Evolutionary conservation across 148 eudicot species (phyloP).

Genomic region (Polygonum maritimum): DNA sequence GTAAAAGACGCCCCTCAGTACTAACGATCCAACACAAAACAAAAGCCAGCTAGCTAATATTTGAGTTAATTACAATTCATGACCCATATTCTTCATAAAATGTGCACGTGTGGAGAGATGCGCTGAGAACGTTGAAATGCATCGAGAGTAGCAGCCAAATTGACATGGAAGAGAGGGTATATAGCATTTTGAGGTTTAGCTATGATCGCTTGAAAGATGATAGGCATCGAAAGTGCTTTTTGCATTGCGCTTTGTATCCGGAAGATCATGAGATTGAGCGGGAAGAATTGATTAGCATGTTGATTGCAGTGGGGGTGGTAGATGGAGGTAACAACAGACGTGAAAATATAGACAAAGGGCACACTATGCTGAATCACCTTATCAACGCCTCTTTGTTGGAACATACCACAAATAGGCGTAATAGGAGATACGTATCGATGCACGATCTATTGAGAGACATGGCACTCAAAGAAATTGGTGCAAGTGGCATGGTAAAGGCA

Average conservation of each 20-base stretch:
- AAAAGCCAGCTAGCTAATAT: no score
- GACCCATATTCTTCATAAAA: no score
- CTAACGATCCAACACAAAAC: no score
- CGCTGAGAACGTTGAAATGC: constrained; percentile 3
- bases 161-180: constrained; percentile 15
- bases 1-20: no score
- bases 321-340: not conserved
- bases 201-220: constrained; percentile 10
- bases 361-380: constrained; percentile 9
- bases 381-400: constrained; percentile 17
- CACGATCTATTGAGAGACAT: constrained; percentile 24
- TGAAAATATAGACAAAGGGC: not conserved
- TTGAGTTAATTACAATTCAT: no score
- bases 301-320: constrained; percentile 12
- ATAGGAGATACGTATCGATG: constrained; percentile 15
- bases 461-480: constrained; percentile 12
- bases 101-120: constrained; percentile 16
- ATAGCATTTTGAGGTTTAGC: not conserved
- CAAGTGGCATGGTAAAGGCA: not conserved
- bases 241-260: constrained; percentile 16
- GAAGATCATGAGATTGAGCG: constrained; percentile 11
- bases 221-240: constrained; percentile 3
- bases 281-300: not conserved
- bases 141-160: not conserved
- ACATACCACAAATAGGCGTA: not conserved